Conservation (phyloP, 1,139 yeast species). For the Barnettozyma hawaiiensis region DNA sequence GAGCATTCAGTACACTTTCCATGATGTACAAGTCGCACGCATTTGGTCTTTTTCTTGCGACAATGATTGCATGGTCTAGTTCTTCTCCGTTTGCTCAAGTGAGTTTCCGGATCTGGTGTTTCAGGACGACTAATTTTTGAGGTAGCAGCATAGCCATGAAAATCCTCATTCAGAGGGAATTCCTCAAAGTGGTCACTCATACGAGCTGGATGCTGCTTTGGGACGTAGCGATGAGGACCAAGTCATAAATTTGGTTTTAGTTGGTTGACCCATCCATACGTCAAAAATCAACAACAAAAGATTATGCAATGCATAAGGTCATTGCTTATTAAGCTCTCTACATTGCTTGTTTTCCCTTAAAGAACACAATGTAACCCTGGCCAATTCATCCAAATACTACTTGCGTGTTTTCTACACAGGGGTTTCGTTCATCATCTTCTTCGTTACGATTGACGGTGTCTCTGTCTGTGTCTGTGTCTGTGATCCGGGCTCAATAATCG, state of each 20-base stretch:
- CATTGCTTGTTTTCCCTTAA: no score
- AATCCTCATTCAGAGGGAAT: slow-evolving; percentile 14
- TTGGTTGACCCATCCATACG: no score
- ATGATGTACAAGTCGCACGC: slow-evolving; percentile 13
- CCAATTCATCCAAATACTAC: no score
- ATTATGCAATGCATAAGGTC: no score
- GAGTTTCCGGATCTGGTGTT: not conserved
- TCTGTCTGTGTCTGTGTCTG: slow-evolving; percentile 57
- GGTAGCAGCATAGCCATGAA: slow-evolving; percentile 9
- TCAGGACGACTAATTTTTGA: slow-evolving; percentile 1
- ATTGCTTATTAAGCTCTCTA: no score
- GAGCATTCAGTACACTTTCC: slow-evolving; percentile 21
- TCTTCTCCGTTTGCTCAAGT: slow-evolving; percentile 8
- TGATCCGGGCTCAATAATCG: slow-evolving; percentile 59
- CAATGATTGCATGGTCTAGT: slow-evolving; percentile 23
- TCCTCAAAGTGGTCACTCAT: slow-evolving; percentile 10
- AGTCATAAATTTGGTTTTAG: no score
- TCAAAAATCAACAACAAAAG: no score
- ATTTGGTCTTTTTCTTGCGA: slow-evolving; percentile 30
- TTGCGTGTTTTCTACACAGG: slow-evolving; percentile 72
- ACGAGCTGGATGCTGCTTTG: not conserved
- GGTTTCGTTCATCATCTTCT: slow-evolving; percentile 66
- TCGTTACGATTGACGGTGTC: no score
- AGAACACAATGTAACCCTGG: slow-evolving; percentile 45
- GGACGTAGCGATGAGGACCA: not conserved